Conservation (phyloP, 2,329 filamentous ascomycete genomes). For the Phyllosticta paracitricarpa region DNA sequence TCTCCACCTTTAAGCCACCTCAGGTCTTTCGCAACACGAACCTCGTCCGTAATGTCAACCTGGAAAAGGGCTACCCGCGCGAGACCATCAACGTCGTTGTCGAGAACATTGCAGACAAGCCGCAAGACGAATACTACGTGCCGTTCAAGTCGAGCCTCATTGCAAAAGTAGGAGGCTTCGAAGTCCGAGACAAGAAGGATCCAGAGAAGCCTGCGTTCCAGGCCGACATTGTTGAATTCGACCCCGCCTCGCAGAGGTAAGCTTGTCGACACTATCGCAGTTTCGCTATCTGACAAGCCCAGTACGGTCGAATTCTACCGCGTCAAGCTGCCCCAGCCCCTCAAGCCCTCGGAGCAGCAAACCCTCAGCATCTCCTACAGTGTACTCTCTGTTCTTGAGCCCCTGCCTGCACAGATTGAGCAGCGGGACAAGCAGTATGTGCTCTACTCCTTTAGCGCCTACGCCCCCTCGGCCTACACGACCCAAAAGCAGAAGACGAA, state of each 20-base stretch:
- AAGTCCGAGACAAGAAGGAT: conserved; percentile 89
- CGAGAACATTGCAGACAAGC: conserved; percentile 69
- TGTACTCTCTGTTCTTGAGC: conserved; percentile 65
- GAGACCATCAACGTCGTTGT: conserved; percentile 91
- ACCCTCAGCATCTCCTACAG: conserved; percentile 84
- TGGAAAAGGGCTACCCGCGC: conserved; percentile 86
- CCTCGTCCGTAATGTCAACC: conserved; percentile 76
- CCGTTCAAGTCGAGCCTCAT: conserved; percentile 73
- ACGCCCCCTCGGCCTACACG: conserved; percentile 70
- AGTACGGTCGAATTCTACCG: conserved; percentile 62
- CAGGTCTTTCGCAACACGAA: conserved; percentile 93
- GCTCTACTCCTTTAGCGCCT: conserved; percentile 74
- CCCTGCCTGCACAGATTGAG: conserved; percentile 71
- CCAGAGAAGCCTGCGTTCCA: conserved; percentile 55
- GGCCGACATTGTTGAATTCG: conserved; percentile 55
- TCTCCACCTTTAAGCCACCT: conserved; percentile 63
- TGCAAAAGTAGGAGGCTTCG: conserved; percentile 69
- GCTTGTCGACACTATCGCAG: background rate
- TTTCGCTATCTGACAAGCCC: conserved; percentile 19
- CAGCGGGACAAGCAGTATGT: conserved; percentile 85
- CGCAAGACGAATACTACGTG: conserved; percentile 84
- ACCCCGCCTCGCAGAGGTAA: conserved; percentile 40
- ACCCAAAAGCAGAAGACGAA: conserved; percentile 96
- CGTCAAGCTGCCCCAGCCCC: conserved; percentile 65
- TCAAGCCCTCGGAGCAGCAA: conserved; percentile 66